Evolutionary conservation across 352 stramenopile species (phyloP).

Genomic region (Hyaloperonospora brassicae): DNA sequence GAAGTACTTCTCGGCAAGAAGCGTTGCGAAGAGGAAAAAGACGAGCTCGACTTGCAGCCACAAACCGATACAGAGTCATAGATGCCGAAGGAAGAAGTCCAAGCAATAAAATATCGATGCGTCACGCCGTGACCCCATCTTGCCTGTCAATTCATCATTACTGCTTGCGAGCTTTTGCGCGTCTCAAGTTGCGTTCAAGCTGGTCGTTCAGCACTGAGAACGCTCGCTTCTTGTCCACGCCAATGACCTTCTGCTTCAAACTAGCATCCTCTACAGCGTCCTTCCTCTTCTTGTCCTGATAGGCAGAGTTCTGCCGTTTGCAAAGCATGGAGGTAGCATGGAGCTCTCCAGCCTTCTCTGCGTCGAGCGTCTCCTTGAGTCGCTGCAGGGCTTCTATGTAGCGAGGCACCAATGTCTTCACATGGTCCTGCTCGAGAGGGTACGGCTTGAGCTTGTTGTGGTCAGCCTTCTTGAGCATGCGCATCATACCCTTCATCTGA

Average conservation of each 20-base stretch:
- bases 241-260: slow-evolving; percentile 27
- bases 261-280: slow-evolving; percentile 8
- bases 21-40: slow-evolving; percentile 12
- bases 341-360: slow-evolving; percentile 63
- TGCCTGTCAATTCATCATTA: slow-evolving; percentile 30
- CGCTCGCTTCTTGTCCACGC: slow-evolving; percentile 46
- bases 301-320: slow-evolving; percentile 6
- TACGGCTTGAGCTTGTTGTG: slow-evolving; percentile 68
- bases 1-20: slow-evolving; percentile 12
- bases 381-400: slow-evolving; percentile 64
- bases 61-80: slow-evolving; percentile 6
- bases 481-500: slow-evolving; percentile 68
- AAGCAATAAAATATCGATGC: too few relatives aligned
- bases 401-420: slow-evolving; percentile 69
- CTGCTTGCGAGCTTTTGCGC: slow-evolving; percentile 34
- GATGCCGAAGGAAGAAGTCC: not conserved
- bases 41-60: slow-evolving; percentile 2
- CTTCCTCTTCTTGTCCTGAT: slow-evolving; percentile 4
- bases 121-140: slow-evolving; percentile 3
- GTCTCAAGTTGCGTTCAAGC: slow-evolving; percentile 47
- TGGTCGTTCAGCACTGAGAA: slow-evolving; percentile 48
- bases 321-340: slow-evolving; percentile 39
- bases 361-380: slow-evolving; percentile 73
- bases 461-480: slow-evolving; percentile 81
- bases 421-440: slow-evolving; percentile 53